A percentile compares a stretch with the other conserved stretches of the same genome.
Conservation (phyloP, 1,284 basidiomycete species). For the Rhizoctonia solani region DNA sequence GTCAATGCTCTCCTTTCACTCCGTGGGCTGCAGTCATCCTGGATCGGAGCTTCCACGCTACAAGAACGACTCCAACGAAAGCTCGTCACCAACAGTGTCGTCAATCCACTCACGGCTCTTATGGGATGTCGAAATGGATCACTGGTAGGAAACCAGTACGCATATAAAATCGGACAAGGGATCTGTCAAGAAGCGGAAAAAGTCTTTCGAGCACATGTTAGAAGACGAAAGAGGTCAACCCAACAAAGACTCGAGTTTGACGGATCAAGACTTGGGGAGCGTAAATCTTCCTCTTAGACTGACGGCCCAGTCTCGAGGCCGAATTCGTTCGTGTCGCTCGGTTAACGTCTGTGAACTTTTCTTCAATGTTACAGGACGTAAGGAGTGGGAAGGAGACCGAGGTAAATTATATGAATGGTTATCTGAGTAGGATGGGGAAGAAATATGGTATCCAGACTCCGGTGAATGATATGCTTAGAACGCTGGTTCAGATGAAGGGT, state of each 20-base stretch:
- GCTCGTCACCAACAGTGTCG: conserved; percentile 80
- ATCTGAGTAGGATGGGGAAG: conserved; percentile 69
- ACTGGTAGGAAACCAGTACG: conserved; percentile 55
- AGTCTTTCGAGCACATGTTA: conserved; percentile 59
- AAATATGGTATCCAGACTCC: conserved; percentile 66
- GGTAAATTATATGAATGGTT: conserved; percentile 86
- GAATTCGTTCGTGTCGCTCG: conserved; percentile 62
- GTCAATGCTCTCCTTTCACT: conserved; percentile 66
- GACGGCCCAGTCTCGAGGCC: conserved; percentile 42
- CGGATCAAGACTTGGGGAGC: conserved; percentile 22
- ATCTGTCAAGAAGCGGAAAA: conserved; percentile 65
- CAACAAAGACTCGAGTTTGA: conserved; percentile 33
- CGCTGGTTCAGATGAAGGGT: conserved; percentile 24
- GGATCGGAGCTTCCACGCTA: conserved; percentile 72
- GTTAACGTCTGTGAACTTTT: conserved; percentile 65
- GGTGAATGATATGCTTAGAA: conserved; percentile 51
- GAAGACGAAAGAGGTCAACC: conserved; percentile 51
- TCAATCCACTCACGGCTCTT: conserved; percentile 89
- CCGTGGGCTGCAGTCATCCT: conserved; percentile 61
- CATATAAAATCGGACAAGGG: conserved; percentile 52
- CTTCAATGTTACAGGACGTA: conserved; percentile 79
- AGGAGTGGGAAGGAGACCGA: conserved; percentile 65
- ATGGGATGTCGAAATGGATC: conserved; percentile 82
- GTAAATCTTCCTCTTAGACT: conserved; percentile 40
- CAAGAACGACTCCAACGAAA: conserved; percentile 79